Percentiles rank a stretch among this genome's conserved stretches.
Evolutionary conservation across 257 asterid species (phyloP).

Genomic region (Petunia axillaris): DNA sequence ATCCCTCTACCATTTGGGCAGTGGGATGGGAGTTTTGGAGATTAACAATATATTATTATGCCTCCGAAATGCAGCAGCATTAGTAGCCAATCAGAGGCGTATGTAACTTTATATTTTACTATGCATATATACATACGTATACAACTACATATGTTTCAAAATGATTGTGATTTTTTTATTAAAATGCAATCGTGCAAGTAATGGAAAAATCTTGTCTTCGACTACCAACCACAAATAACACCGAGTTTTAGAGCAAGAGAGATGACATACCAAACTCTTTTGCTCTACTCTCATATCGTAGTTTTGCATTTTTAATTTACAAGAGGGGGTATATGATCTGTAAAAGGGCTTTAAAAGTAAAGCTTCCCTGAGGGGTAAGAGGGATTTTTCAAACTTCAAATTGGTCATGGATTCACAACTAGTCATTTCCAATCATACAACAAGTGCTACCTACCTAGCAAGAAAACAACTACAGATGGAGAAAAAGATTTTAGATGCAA

Average conservation of each 20-base stretch:
- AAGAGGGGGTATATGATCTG: neutral
- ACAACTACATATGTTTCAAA: no score
- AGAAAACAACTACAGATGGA: no score
- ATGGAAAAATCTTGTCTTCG: neutral
- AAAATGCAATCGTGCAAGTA: neutral
- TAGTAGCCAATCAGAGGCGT: neutral
- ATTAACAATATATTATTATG: neutral
- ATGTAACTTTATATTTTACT: no score
- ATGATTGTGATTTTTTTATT: no score
- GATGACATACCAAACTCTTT: no score
- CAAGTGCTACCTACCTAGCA: neutral
- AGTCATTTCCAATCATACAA: neutral
- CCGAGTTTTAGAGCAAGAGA: neutral
- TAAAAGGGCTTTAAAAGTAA: neutral
- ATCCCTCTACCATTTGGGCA: neutral
- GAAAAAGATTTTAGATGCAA: neutral
- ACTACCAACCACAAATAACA: conserved; percentile 3
- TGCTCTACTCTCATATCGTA: no score
- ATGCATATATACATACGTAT: no score
- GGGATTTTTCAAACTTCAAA: neutral
- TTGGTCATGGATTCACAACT: neutral
- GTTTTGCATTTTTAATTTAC: no score
- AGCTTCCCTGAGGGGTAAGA: neutral
- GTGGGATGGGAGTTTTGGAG: neutral
- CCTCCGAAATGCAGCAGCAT: conserved; percentile 8